phyloP scores from a whole-genome alignment of 441 rosid species.

The Erodium moschatum region DNA sequence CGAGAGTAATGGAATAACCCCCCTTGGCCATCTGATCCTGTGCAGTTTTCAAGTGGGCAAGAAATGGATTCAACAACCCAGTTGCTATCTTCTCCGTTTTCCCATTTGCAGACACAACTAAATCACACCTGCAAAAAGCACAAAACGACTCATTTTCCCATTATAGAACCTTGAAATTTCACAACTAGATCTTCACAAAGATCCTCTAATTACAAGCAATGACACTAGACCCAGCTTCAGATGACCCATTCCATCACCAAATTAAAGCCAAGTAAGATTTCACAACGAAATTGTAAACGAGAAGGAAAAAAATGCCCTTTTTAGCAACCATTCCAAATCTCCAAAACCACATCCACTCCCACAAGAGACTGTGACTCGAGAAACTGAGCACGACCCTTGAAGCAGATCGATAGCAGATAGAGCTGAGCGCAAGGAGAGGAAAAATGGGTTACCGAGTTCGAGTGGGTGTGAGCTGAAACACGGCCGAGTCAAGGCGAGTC shows the following conservation, averaged over 20 bases:
- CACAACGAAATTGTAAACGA: not conserved
- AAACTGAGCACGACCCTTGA: not conserved
- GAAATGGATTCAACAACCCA: conserved; percentile 82
- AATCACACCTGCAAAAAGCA: conserved; percentile 58
- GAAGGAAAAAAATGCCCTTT: not conserved
- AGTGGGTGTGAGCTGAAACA: conserved; percentile 98
- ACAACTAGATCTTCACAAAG: conserved; percentile 1
- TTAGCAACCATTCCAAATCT: not conserved
- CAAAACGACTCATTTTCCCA: conserved; percentile 15
- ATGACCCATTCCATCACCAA: not conserved
- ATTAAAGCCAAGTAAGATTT: not conserved
- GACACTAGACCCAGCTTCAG: conserved; percentile 5
- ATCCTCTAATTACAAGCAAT: not conserved
- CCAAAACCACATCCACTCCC: not conserved
- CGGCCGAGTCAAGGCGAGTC: conserved; percentile 67
- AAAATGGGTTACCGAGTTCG: conserved; percentile 57
- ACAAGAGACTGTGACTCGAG: not conserved
- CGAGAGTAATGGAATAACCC: conserved; percentile 81
- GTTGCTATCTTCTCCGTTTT: conserved; percentile 81
- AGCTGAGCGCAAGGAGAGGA: too few relatives aligned
- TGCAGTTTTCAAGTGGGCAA: conserved; percentile 78
- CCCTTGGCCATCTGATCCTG: conserved; percentile 79
- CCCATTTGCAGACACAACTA: conserved; percentile 72
- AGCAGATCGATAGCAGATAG: not conserved
- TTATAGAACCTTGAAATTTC: conserved; percentile 4